phyloP scores from a whole-genome alignment of 768 basidiomycete genomes.

The Hemileccinum impolitum region DNA sequence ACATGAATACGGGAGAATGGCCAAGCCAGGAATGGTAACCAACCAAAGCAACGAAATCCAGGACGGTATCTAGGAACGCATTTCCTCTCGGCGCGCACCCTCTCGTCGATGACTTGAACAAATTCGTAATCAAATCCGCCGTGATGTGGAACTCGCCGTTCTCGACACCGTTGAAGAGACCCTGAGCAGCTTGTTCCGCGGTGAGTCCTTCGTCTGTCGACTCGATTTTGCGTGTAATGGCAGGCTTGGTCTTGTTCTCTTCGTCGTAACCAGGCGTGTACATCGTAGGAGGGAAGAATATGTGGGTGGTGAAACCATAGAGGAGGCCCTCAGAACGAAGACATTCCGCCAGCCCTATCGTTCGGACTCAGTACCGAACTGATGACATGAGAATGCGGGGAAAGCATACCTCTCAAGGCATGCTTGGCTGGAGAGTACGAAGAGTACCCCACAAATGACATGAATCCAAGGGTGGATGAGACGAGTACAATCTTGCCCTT shows the following conservation, averaged over 20 bases:
- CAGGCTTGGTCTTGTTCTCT: conserved; percentile 77
- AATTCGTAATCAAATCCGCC: conserved; percentile 58
- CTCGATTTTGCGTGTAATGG: conserved; percentile 73
- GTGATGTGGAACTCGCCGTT: conserved; percentile 73
- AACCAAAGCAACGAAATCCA: conserved; percentile 46
- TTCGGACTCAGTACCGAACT: background rate
- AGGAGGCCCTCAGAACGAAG: conserved; percentile 76
- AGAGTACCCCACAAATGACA: conserved; percentile 74
- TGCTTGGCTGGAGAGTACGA: conserved; percentile 84
- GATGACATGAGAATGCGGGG: background rate
- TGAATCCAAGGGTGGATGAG: conserved; percentile 69
- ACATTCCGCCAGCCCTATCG: conserved; percentile 74
- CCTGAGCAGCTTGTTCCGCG: conserved; percentile 59
- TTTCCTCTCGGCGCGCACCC: conserved; percentile 61
- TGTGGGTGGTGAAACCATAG: conserved; percentile 74
- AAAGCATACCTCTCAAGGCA: conserved; percentile 67
- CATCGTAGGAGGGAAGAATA: conserved; percentile 84
- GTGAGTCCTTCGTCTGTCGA: conserved; percentile 62
- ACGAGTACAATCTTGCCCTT: conserved; percentile 75
- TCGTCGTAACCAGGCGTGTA: conserved; percentile 69
- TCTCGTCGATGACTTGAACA: conserved; percentile 65
- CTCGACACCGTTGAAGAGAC: conserved; percentile 66
- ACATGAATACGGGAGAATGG: background rate
- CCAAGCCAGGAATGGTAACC: conserved; percentile 16
- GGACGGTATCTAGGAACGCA: conserved; percentile 47